Evolutionary conservation across 2,329 filamentous ascomycete genomes (phyloP).

Genomic region (Paracamarosporium sp.): DNA sequence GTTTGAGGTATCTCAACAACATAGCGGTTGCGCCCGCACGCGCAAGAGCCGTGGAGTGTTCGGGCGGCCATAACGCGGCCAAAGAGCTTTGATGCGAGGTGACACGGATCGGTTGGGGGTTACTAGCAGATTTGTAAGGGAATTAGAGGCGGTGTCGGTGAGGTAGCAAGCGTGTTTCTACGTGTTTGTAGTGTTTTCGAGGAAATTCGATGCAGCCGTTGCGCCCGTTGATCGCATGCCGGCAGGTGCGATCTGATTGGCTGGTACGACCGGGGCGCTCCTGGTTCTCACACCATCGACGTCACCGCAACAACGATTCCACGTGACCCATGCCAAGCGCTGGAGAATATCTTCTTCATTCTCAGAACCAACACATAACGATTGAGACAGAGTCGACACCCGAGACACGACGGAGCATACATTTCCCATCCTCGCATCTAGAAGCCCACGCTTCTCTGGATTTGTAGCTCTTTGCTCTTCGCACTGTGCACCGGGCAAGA

Average conservation of each 20-base stretch:
- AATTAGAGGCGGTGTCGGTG: not conserved
- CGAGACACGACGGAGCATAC: too few species aligned
- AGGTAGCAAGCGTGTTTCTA: not conserved
- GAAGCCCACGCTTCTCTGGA: too few species aligned
- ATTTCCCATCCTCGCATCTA: too few species aligned
- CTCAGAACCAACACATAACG: not conserved
- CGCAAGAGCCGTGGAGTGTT: conserved; percentile 76
- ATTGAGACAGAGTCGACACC: too few species aligned
- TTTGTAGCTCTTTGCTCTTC: too few species aligned
- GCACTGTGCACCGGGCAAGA: too few species aligned
- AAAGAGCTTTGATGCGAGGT: not conserved
- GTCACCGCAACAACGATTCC: not conserved
- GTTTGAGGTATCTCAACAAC: conserved; percentile 72
- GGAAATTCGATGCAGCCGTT: not conserved
- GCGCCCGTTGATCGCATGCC: not conserved
- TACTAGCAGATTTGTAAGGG: not conserved
- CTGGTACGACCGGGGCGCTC: not conserved
- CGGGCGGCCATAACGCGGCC: conserved; percentile 43
- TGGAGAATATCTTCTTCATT: not conserved
- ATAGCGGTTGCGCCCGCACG: conserved; percentile 87
- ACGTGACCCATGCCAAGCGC: too few species aligned
- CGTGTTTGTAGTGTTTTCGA: conserved; percentile 5
- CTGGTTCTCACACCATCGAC: conserved; percentile 3
- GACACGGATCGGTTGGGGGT: not conserved
- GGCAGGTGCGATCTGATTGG: conserved; percentile 1